Percentiles rank a stretch among this genome's conserved stretches.
phyloP scores from a whole-genome alignment of 1,284 basidiomycete species.

The Kwoniella shivajii region DNA sequence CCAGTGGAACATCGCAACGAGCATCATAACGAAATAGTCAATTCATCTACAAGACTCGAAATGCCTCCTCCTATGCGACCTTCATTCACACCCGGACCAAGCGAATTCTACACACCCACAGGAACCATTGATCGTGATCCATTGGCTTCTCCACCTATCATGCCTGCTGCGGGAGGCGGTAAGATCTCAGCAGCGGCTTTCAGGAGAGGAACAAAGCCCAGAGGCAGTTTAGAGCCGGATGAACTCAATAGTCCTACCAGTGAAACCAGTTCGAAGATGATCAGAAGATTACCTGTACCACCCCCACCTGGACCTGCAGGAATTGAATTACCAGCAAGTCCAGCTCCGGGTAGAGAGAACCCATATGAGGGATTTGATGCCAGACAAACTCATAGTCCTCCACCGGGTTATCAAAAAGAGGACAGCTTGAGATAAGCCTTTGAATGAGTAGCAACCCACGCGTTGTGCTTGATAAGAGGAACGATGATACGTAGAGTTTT shows the following conservation, averaged over 20 bases:
- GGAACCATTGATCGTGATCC: slow-evolving; percentile 10
- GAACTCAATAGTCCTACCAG: not conserved
- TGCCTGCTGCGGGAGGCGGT: slow-evolving; percentile 15
- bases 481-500: too few species aligned
- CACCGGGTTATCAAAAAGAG: slow-evolving; percentile 6
- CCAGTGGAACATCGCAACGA: not conserved
- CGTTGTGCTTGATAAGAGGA: too few species aligned
- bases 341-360: slow-evolving; percentile 5
- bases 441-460: too few species aligned
- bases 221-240: slow-evolving; percentile 17
- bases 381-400: not conserved
- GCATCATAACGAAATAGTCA: not conserved
- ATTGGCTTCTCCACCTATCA: not conserved
- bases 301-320: slow-evolving; percentile 8
- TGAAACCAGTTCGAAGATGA: slow-evolving; percentile 2
- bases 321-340: slow-evolving; percentile 12
- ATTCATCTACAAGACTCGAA: not conserved
- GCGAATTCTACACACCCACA: slow-evolving; percentile 23
- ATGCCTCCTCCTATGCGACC: slow-evolving; percentile 6
- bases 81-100: slow-evolving; percentile 12
- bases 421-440: slow-evolving; percentile 7
- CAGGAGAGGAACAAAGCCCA: slow-evolving; percentile 24
- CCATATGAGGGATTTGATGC: not conserved
- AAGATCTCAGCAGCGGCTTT: slow-evolving; percentile 45
- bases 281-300: slow-evolving; percentile 24